Percentiles rank a stretch among this genome's conserved stretches.
phyloP scores from a whole-genome alignment of 2,329 filamentous ascomycete species.

The Neocucurbitaria cava region DNA sequence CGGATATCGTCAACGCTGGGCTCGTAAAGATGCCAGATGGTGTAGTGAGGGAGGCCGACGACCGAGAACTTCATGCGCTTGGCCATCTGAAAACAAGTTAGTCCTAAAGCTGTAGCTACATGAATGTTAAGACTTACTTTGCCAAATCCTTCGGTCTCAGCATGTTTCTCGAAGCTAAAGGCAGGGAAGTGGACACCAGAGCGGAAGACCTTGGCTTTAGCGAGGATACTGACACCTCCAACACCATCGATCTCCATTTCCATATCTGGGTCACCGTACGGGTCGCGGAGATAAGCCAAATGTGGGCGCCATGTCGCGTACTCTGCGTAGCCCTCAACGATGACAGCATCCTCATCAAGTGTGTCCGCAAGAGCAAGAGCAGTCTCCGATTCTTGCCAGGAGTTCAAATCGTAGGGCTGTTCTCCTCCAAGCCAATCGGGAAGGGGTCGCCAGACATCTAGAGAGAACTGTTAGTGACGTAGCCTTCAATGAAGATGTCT shows the following conservation, averaged over 20 bases:
- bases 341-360: slow-evolving; percentile 95
- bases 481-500: neutral
- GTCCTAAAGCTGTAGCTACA: neutral
- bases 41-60: slow-evolving; percentile 94
- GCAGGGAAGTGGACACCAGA: slow-evolving; percentile 96
- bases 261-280: slow-evolving; percentile 97
- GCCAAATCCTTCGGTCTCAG: slow-evolving; percentile 97
- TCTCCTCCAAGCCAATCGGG: slow-evolving; percentile 99
- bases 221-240: slow-evolving; percentile 94
- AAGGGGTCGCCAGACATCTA: slow-evolving; percentile 93
- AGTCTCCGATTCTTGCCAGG: slow-evolving; percentile 99
- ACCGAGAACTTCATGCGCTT: slow-evolving; percentile 96
- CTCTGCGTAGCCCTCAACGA: slow-evolving; percentile 98
- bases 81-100: slow-evolving; percentile 76
- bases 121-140: slow-evolving; percentile 69
- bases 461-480: slow-evolving; percentile 22
- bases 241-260: slow-evolving; percentile 99
- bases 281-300: slow-evolving; percentile 93
- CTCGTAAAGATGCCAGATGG: slow-evolving; percentile 99
- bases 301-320: slow-evolving; percentile 98
- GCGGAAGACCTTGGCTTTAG: slow-evolving; percentile 94
- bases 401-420: slow-evolving; percentile 97
- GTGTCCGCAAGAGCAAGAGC: slow-evolving; percentile 92
- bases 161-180: slow-evolving; percentile 98
- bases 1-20: slow-evolving; percentile 97